Conservation (phyloP, 2,329 filamentous ascomycete species). For the Neurospora crassa region DNA sequence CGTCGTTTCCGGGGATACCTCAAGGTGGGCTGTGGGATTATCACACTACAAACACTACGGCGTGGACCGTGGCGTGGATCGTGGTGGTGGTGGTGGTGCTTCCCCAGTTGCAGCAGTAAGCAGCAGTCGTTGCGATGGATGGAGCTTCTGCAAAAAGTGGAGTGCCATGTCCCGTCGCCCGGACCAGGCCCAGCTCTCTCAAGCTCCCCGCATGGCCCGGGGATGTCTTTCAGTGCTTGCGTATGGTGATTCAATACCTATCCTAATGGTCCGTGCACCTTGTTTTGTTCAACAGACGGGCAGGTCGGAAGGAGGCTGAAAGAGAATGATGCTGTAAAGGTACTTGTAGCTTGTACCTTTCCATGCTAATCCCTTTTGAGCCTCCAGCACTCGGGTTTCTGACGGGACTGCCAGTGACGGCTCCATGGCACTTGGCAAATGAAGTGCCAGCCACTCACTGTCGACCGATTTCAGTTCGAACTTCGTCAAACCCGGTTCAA, state of each 20-base stretch:
- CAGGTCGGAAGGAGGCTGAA: conserved; percentile 9
- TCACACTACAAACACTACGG: neutral
- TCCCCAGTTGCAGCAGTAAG: neutral
- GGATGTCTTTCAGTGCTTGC: neutral
- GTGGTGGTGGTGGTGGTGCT: neutral
- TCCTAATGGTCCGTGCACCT: conserved; percentile 3
- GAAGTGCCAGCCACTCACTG: conserved; percentile 2
- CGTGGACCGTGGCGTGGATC: neutral
- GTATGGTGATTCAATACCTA: neutral
- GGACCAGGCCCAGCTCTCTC: neutral
- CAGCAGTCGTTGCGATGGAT: conserved; percentile 8
- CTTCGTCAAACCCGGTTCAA: conserved; percentile 10
- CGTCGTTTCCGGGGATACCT: neutral
- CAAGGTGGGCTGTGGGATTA: neutral
- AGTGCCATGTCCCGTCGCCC: neutral
- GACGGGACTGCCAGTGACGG: neutral
- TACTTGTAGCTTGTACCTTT: neutral
- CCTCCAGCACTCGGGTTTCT: conserved; percentile 17
- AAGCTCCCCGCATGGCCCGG: neutral
- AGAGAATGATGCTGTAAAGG: conserved; percentile 7
- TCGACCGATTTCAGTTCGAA: conserved; percentile 21
- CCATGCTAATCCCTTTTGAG: conserved; percentile 15
- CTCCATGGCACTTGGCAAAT: neutral
- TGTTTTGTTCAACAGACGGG: neutral
- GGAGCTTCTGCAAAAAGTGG: conserved; percentile 17